phyloP scores from a whole-genome alignment of 2,329 filamentous ascomycete genomes.

The Colletotrichum sp. region DNA sequence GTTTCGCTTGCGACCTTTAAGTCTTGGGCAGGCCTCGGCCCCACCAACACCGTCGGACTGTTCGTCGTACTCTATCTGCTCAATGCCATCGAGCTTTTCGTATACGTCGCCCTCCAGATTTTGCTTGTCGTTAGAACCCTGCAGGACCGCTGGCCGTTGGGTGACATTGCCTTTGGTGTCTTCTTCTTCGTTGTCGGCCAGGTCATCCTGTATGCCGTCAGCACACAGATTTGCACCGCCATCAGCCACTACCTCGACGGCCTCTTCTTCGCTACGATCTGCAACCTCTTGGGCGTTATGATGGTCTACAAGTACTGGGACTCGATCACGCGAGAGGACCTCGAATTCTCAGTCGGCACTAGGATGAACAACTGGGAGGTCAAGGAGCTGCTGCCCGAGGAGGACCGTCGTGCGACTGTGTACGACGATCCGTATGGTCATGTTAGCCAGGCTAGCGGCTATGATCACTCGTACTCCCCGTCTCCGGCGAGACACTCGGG shows the following conservation, averaged over 20 bases:
- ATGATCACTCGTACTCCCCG: conserved; percentile 58
- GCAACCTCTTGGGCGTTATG: conserved; percentile 95
- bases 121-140: conserved; percentile 88
- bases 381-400: conserved; percentile 85
- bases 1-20: conserved; percentile 94
- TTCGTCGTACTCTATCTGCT: conserved; percentile 93
- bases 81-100: conserved; percentile 83
- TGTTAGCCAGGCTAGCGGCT: conserved; percentile 58
- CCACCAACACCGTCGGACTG: conserved; percentile 84
- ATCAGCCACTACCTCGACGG: conserved; percentile 94
- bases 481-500: conserved; percentile 46
- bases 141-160: conserved; percentile 93
- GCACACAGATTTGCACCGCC: conserved; percentile 80
- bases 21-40: conserved; percentile 83
- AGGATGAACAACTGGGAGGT: conserved; percentile 98
- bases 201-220: conserved; percentile 90
- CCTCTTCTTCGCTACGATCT: conserved; percentile 90
- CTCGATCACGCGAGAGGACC: conserved; percentile 96
- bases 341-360: conserved; percentile 96
- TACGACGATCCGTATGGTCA: conserved; percentile 75
- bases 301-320: conserved; percentile 99
- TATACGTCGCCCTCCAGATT: conserved; percentile 89
- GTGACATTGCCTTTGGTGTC: conserved; percentile 87
- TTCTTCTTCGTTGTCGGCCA: conserved; percentile 93
- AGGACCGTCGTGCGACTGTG: conserved; percentile 75